These are phyloP conservation scores for Bombardia bombarda DNA, from an alignment of 495 filamentous ascomycete genomes.

Conservation along the genomic window DNA sequence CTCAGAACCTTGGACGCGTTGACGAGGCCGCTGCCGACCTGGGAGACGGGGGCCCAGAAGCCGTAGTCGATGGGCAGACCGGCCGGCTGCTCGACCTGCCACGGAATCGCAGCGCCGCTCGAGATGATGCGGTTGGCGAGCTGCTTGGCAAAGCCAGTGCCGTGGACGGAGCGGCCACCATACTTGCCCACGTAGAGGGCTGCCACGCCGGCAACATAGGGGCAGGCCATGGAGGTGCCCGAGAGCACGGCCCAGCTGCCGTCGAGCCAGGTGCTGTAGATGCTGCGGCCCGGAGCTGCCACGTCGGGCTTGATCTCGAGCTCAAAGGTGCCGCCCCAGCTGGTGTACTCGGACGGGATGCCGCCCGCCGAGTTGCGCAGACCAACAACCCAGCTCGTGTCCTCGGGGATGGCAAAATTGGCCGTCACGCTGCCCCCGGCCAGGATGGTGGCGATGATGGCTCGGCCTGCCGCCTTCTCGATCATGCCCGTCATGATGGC, in stretches of 20 bases:
- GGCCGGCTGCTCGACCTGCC: constrained; percentile 27
- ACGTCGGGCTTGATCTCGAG: constrained; percentile 38
- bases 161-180: constrained; percentile 26
- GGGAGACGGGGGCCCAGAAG: constrained; percentile 31
- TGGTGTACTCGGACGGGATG: constrained; percentile 29
- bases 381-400: constrained; percentile 16
- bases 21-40: constrained; percentile 40
- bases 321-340: constrained; percentile 39
- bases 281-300: constrained; percentile 38
- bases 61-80: constrained; percentile 17
- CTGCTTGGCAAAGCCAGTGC: constrained; percentile 24
- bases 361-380: constrained; percentile 19
- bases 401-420: constrained; percentile 17
- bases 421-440: constrained; percentile 20
- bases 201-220: constrained; percentile 41
- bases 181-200: constrained; percentile 32
- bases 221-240: constrained; percentile 46
- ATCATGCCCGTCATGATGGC: constrained; percentile 13
- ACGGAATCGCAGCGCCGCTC: constrained; percentile 30
- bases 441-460: constrained; percentile 18
- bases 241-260: constrained; percentile 30
- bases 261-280: constrained; percentile 36
- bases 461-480: constrained; percentile 12
- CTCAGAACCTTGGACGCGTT: constrained; percentile 36
- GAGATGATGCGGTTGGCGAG: constrained; percentile 31